Base-by-base conservation (phyloP, 352 stramenopile genomes). In the Phytophthora crassamura region DNA sequence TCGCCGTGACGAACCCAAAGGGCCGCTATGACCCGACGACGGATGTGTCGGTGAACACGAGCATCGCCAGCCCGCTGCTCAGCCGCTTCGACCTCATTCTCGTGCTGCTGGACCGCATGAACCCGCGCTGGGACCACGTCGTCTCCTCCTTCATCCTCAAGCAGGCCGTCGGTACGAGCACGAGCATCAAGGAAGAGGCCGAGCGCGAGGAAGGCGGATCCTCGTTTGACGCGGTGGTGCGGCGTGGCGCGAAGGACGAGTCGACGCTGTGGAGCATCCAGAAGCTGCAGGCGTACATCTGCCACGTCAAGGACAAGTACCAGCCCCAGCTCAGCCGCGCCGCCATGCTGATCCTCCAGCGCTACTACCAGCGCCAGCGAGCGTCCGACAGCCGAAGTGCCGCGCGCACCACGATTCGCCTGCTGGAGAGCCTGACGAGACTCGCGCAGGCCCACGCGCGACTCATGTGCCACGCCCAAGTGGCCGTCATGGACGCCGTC, bases 81-180 rank as follows among this genome's bases (percentile, higher is more conserved):
- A 98, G 86, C 76, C 82, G 97, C n/a, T 99, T 99, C 70, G 97
- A 99, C 71, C 71, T 99, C 6, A 96, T 99, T 56, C 90, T 99
- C 48, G 88, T 99, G 34, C 76, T 99, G 43, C 75, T 99, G 36
- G 97, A 99, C 69, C 86, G 76, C 7, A 82, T 84, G 53, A 87
- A 90, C 41, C 57, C 65, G n/a, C 73, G 89, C 33, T 98, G 96
- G 82, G 97, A 99, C 69, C 80, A 92, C 16, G 92, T 95, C 7
- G 95, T 99, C 39, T 98, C 94, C 2, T 92, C 92, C 8, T 98
- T 98, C 63, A 93, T 99, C 22, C 75, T 99, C 28, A 90, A 98
- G 51, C 77, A 96, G 66, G 90, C 95, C 1, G 78, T 80, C 15
- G 48, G 58, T 4, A 59, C 64, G 12, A 69, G 64, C 46, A 75